Evolutionary conservation across 352 stramenopile genomes (phyloP), one percentile per base, ranked within the genome.

Genomic region (Lagenidium sp.): DNA sequence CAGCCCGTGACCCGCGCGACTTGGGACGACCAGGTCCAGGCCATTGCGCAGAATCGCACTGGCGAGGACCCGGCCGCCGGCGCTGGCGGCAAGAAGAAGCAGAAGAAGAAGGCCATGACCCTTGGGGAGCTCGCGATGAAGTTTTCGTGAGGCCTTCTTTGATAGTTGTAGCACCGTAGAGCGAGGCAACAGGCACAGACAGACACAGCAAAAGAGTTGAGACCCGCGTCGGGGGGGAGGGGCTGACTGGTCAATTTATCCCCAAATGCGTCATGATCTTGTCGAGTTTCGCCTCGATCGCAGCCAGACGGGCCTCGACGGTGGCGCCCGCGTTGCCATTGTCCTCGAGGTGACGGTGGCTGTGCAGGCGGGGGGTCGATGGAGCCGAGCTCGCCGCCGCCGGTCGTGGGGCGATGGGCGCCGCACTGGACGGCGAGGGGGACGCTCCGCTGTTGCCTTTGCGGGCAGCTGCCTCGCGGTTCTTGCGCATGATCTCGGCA

Each of bases 401-500:
- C 36, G 30, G 16, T 4, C 18, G 20, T 15, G 41, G 20, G 6
- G 18, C 49, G 48, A 26, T 41, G 32, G 10, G 11, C 18, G n/a
- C 5, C 15, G 19, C 32, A 16, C 19, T 25, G 41, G 7, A 53
- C 50, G 35, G 38, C 32, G 21, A 43, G 36, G 45, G 36, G 1
- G 48, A 18, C 13, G 46, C 36, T n/a, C n/a, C n/a, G 19, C 44
- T 32, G 8, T 44, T 2, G 47, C 60, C 56, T 47, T 64, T 85
- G n/a, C 74, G 63, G 3, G 80, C 80, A 2, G 80, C 78, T 13
- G 82, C 82, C 46, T 92, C 80, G 19, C 80, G 72, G 61, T 93
- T 95, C 57, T 88, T 89, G 36, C 78, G 69, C 78, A 95, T 95
- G 56, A 95, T 95, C 47, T 95, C 82, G 0, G 82, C 76, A 59